Conservation (phyloP, 768 basidiomycete genomes). For the Tricholoma matsutake region DNA sequence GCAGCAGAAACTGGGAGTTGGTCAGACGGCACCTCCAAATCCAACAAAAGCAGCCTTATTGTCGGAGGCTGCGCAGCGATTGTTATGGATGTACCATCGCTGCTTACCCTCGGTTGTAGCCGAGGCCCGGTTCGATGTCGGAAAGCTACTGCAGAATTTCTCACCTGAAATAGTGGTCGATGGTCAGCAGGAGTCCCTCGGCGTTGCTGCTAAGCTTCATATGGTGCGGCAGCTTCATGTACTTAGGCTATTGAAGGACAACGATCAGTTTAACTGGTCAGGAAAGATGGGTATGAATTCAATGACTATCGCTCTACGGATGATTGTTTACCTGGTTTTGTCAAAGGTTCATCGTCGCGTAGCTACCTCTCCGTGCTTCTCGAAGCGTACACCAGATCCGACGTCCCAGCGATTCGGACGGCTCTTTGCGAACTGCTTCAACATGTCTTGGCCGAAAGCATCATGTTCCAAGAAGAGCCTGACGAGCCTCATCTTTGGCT, state of each 20-base stretch:
- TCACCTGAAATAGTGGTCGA: slow-evolving; percentile 9
- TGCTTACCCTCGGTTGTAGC: slow-evolving; percentile 70
- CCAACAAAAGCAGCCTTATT: slow-evolving; percentile 56
- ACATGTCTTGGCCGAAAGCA: slow-evolving; percentile 64
- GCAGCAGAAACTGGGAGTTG: slow-evolving; percentile 43
- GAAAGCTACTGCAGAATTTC: slow-evolving; percentile 64
- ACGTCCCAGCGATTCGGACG: slow-evolving; percentile 46
- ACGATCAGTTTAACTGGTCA: slow-evolving; percentile 78
- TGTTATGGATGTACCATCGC: slow-evolving; percentile 84
- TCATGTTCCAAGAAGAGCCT: slow-evolving; percentile 77
- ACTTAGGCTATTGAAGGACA: slow-evolving; percentile 67
- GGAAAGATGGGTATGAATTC: slow-evolving; percentile 60
- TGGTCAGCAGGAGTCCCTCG: slow-evolving; percentile 23
- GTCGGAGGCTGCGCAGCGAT: slow-evolving; percentile 73
- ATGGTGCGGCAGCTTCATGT: slow-evolving; percentile 75
- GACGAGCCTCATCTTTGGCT: slow-evolving; percentile 78
- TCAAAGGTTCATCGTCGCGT: slow-evolving; percentile 44
- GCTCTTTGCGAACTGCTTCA: slow-evolving; percentile 52
- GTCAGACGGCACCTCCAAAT: slow-evolving; percentile 14
- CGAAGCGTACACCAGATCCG: slow-evolving; percentile 51
- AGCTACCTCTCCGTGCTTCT: slow-evolving; percentile 76
- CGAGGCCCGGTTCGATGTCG: slow-evolving; percentile 83
- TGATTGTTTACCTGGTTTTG: background rate
- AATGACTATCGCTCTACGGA: background rate
- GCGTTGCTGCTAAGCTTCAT: slow-evolving; percentile 31